Conservation (phyloP, 257 asterid genomes). For the Solanum bulbocastanum region DNA sequence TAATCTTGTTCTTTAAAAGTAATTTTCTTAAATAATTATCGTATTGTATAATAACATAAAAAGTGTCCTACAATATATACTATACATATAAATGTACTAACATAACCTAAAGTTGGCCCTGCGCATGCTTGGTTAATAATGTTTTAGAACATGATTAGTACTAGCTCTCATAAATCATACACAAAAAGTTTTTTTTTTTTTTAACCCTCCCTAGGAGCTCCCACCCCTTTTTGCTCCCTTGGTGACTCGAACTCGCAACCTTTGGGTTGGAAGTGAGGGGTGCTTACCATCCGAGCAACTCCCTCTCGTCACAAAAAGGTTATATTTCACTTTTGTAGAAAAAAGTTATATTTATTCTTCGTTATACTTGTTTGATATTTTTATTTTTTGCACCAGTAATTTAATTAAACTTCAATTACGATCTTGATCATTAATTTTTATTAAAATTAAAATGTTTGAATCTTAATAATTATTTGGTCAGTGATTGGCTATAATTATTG, state of each 20-base stretch:
- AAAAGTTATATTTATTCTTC: too few species aligned
- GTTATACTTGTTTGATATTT: too few species aligned
- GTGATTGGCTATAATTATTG: not conserved
- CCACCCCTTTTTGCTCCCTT: too few species aligned
- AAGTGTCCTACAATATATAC: conserved; percentile 1
- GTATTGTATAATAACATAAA: not conserved
- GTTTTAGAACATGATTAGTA: not conserved
- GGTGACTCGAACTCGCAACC: too few species aligned
- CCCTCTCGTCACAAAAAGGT: not conserved
- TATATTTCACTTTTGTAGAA: not conserved
- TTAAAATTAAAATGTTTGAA: too few species aligned
- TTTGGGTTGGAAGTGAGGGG: too few species aligned
- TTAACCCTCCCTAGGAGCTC: too few species aligned
- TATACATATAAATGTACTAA: not conserved
- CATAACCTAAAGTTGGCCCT: conserved; percentile 11
- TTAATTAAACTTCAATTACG: too few species aligned
- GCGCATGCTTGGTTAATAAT: conserved; percentile 16
- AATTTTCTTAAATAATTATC: not conserved
- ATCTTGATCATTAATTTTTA: not conserved
- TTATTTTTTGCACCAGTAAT: too few species aligned
- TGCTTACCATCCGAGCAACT: too few species aligned
- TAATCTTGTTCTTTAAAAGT: conserved; percentile 2
- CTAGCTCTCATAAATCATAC: not conserved
- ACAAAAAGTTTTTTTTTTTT: not conserved
- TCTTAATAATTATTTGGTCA: not conserved